Evolutionary conservation across 371 early-diverging fungal species (phyloP).

Genomic region (Mortierella sp.): DNA sequence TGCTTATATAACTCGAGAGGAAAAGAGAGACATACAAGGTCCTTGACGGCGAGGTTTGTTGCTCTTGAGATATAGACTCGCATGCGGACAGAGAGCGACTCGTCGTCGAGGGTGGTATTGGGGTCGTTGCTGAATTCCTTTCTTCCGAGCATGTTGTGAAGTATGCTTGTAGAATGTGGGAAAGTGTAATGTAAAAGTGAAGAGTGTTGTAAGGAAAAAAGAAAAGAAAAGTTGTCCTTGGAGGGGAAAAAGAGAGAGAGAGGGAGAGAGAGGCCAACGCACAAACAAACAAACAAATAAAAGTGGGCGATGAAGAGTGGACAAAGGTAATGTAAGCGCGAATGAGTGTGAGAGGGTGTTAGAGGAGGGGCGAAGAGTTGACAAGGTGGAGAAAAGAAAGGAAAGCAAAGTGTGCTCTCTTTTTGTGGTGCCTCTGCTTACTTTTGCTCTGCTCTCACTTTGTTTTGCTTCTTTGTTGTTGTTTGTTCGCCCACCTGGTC

Average conservation of each 20-base stretch:
- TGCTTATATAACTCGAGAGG: not conserved
- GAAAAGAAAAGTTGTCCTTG: not conserved
- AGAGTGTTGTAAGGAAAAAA: not conserved
- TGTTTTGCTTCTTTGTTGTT: not conserved
- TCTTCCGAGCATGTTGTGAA: not conserved
- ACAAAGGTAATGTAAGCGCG: not conserved
- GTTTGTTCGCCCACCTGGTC: not conserved
- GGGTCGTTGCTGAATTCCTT: constrained; percentile 5
- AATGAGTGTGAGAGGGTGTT: not conserved
- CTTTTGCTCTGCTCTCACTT: not conserved
- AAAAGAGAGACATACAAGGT: constrained; percentile 8
- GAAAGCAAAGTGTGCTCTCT: not conserved
- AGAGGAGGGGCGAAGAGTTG: too few species aligned
- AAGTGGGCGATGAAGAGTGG: not conserved
- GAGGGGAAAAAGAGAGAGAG: not conserved
- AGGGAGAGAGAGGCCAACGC: not conserved
- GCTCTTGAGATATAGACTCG: constrained; percentile 31
- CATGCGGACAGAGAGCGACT: constrained; percentile 27
- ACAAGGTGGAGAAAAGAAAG: too few species aligned
- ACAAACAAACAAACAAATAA: not conserved
- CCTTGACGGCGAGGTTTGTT: constrained; percentile 23
- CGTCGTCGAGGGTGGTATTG: constrained; percentile 23
- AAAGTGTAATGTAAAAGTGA: not conserved
- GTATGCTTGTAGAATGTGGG: not conserved
- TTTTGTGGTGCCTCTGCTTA: too few species aligned